Percentiles rank a stretch among this genome's conserved stretches.
Conservation (phyloP, 768 basidiomycete genomes). For the Leccinum longicurvipes region DNA sequence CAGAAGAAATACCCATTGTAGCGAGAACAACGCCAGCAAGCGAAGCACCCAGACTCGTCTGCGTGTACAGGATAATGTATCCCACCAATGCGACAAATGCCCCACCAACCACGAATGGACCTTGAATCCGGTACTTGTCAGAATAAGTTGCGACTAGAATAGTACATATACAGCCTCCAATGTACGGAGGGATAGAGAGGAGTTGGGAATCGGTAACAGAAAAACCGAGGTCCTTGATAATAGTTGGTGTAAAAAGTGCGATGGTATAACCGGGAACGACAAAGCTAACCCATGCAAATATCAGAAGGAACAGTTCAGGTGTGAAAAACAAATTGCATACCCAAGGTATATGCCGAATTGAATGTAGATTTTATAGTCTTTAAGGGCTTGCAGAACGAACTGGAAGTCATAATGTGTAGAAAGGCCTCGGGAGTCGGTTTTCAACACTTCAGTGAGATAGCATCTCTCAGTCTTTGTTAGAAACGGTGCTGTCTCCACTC, state of each 20-base stretch:
- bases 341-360: conserved; percentile 38
- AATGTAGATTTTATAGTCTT: conserved; percentile 40
- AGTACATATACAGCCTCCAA: conserved; percentile 40
- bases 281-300: conserved; percentile 23
- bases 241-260: conserved; percentile 47
- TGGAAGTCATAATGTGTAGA: conserved; percentile 42
- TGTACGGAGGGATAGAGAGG: conserved; percentile 46
- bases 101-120: conserved; percentile 44
- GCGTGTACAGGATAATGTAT: conserved; percentile 43
- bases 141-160: conserved; percentile 38
- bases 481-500: conserved; percentile 10
- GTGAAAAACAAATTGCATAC: conserved; percentile 16
- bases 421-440: conserved; percentile 40
- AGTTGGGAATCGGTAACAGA: conserved; percentile 45
- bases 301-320: not conserved
- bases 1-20: conserved; percentile 47
- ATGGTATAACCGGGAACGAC: conserved; percentile 44
- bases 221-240: conserved; percentile 47
- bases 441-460: conserved; percentile 38
- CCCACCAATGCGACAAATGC: conserved; percentile 42
- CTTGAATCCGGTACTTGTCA: conserved; percentile 40
- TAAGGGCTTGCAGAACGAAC: conserved; percentile 47
- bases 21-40: conserved; percentile 47
- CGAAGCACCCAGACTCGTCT: conserved; percentile 8
- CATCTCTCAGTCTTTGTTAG: conserved; percentile 38